A percentile compares a stretch with the other conserved stretches of the same genome.
These are phyloP conservation scores for Phylloporus gajari DNA, from an alignment of 1,284 basidiomycete genomes.

Conservation along the genomic window DNA sequence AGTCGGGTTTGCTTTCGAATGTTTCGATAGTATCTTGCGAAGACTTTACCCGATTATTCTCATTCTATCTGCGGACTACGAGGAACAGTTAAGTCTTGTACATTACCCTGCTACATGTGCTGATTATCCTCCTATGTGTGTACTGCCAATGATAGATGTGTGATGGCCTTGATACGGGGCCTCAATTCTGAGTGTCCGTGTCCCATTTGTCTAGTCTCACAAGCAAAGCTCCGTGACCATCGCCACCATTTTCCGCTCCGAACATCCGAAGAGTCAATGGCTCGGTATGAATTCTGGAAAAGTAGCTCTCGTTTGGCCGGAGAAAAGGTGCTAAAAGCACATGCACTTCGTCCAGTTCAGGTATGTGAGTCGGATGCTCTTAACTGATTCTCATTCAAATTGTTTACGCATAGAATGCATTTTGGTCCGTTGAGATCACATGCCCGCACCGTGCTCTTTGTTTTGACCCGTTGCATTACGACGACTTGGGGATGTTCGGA, in stretches of 20 bases:
- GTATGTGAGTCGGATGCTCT: neutral
- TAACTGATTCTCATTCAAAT: neutral
- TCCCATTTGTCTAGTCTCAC: neutral
- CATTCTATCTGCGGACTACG: neutral
- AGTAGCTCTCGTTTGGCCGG: neutral
- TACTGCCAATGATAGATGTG: neutral
- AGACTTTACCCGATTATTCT: neutral
- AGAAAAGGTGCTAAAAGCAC: neutral
- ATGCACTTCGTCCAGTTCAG: neutral
- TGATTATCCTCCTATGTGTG: no score
- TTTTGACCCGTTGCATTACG: neutral
- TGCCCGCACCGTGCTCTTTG: neutral
- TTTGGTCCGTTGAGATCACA: neutral
- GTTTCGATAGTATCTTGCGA: neutral
- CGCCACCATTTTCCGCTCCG: neutral
- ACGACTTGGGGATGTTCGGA: neutral
- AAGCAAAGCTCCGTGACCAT: neutral
- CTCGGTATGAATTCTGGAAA: neutral
- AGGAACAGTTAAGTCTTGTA: neutral
- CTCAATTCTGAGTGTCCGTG: neutral
- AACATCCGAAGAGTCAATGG: neutral
- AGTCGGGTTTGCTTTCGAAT: neutral
- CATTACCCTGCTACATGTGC: no score
- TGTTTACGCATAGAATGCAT: neutral
- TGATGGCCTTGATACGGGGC: neutral